Conservation (phyloP, 2,329 filamentous ascomycete species). For the Bipolaris oryzae region DNA sequence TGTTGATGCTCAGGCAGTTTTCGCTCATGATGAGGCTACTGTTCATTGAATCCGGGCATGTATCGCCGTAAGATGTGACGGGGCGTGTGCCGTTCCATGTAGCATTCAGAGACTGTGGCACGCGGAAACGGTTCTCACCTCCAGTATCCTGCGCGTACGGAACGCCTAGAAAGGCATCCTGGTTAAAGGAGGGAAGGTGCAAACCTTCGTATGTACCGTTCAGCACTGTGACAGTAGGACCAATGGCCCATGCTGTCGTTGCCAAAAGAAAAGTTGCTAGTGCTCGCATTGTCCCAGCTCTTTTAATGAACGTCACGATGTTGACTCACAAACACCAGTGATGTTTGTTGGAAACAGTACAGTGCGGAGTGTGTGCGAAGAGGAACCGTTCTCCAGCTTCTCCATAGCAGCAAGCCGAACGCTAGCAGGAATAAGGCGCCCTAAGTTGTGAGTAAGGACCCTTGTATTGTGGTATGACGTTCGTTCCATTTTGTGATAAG, state of each 20-base stretch:
- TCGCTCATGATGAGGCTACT: constrained; percentile 54
- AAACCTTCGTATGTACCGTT: constrained; percentile 47
- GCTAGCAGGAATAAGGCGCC: constrained; percentile 1
- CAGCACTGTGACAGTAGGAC: constrained; percentile 36
- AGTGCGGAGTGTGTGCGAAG: background rate
- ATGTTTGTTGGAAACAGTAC: background rate
- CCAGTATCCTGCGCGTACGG: constrained; percentile 64
- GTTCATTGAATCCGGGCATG: constrained; percentile 48
- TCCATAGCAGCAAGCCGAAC: constrained; percentile 11
- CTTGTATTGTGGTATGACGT: constrained; percentile 14
- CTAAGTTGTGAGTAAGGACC: background rate
- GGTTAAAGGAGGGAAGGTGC: constrained; percentile 44
- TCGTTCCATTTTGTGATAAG: constrained; percentile 10
- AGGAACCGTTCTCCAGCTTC: constrained; percentile 17
- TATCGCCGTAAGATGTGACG: constrained; percentile 51
- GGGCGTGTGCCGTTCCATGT: constrained; percentile 49
- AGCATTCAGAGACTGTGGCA: constrained; percentile 57
- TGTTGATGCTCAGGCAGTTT: constrained; percentile 67
- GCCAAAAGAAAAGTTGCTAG: constrained; percentile 23
- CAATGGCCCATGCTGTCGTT: constrained; percentile 18
- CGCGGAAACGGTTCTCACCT: constrained; percentile 59
- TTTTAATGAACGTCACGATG: constrained; percentile 20
- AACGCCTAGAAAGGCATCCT: constrained; percentile 58
- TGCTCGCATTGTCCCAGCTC: constrained; percentile 27
- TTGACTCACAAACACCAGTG: background rate